Evolutionary conservation across 305 asterid species (phyloP), one percentile per base, ranked within the genome.

Genomic region (Fraxinus sp.): DNA sequence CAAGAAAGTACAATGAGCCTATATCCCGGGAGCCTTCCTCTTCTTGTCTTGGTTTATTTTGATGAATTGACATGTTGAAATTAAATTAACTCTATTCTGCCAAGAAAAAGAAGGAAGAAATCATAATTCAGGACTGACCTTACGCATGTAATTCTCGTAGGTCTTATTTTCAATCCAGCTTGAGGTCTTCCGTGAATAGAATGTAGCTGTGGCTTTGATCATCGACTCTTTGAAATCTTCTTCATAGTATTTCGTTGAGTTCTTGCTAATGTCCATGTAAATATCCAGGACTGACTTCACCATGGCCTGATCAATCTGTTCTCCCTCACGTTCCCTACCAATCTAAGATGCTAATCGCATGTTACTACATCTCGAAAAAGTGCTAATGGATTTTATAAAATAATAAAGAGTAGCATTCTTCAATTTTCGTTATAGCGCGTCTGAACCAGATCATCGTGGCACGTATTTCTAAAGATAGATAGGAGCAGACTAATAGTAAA

Each of bases 121-220:
- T 46, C n/a, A 46, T 46, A 46, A 46, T 46, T 46, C 18, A 57
- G 57, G 83, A 77, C 36, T 8, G 36, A 91, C 92, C 90, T 91
- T 88, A 18, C 77, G 82, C 84, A 80, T 80, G 90, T 89, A 85
- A 57, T 79, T 77, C 5, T 81, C 75, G 9, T 81, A 80, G 18
- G 89, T 81, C 79, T 37, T 37, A 52, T 26, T 82, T 36, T 78
- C 41, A 32, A 87, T 85, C 91, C 90, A 89, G 57, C 13, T 44
- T 5, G 16, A 44, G 55, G n/a, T 13, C 55, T 44, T 44, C n/a
- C 55, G 55, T 10, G n/a, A 44, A 44, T 44, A 44, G 55, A 44
- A 44, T 4, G 55, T 44, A 11, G 55, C n/a, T 11, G 55, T 44
- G 55, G 55, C 55, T 44, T 2, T 44, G 55, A 44, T 44, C 55